Evolutionary conservation across 1,284 basidiomycete species (phyloP).

Genomic region (Clitocybe nebularis): DNA sequence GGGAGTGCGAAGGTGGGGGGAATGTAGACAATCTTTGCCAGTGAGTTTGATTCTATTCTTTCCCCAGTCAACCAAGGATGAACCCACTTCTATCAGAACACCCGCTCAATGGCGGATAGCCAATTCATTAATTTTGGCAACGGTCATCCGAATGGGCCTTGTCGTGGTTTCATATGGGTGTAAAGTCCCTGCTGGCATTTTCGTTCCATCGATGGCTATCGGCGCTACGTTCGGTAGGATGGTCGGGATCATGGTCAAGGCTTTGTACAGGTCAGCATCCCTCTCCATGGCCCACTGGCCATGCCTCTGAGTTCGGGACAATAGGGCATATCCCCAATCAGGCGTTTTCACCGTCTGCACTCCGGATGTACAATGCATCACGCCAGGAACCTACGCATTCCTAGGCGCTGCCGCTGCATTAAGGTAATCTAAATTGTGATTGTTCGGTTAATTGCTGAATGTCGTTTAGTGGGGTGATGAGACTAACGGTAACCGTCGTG

Average conservation of each 20-base stretch:
- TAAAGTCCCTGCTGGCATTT: conserved; percentile 97
- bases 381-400: conserved; percentile 96
- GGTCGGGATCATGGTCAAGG: conserved; percentile 94
- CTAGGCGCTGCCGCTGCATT: conserved; percentile 93
- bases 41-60: conserved; percentile 44
- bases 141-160: conserved; percentile 81
- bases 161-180: conserved; percentile 94
- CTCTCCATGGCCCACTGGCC: background rate
- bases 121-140: conserved; percentile 89
- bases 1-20: conserved; percentile 93
- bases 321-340: conserved; percentile 75
- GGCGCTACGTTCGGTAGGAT: conserved; percentile 95
- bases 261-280: conserved; percentile 73
- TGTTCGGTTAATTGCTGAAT: conserved; percentile 21
- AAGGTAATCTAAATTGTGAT: too few relatives aligned
- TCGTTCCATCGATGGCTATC: conserved; percentile 97
- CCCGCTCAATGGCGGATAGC: conserved; percentile 93
- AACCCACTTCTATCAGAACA: conserved; percentile 46
- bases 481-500: conserved; percentile 96
- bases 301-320: background rate
- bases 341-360: conserved; percentile 89
- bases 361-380: conserved; percentile 94
- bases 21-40: conserved; percentile 94
- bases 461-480: conserved; percentile 79
- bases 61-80: conserved; percentile 1